A percentile compares a stretch with the other conserved stretches of the same genome.
phyloP scores from a whole-genome alignment of 352 stramenopile species.

The Phytophthora crassamura region DNA sequence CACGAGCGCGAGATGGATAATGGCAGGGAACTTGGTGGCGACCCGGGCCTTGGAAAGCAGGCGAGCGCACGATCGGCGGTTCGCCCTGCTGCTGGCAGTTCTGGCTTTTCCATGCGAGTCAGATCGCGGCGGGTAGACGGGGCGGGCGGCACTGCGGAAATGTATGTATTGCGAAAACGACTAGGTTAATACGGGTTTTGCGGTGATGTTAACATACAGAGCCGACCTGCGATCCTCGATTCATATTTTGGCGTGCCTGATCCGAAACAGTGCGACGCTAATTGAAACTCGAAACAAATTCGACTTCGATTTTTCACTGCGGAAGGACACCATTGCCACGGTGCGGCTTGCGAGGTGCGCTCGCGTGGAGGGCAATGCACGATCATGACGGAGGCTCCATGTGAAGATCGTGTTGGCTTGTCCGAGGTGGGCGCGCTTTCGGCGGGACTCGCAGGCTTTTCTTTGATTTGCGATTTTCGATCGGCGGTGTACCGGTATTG shows the following conservation, averaged over 20 bases:
- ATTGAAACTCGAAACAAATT: no score
- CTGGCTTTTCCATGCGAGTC: slow-evolving; percentile 24
- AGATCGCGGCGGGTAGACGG: slow-evolving; percentile 1
- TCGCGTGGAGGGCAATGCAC: no score
- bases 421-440: neutral
- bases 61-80: slow-evolving; percentile 17
- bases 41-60: slow-evolving; percentile 19
- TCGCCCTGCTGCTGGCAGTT: no score
- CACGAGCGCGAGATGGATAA: slow-evolving; percentile 21
- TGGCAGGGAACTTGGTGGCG: slow-evolving; percentile 16
- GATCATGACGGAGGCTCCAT: no score
- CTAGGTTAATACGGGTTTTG: neutral
- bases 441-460: slow-evolving; percentile 7
- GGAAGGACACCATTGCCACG: no score
- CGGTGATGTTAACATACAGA: no score
- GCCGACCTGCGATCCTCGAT: no score
- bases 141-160: slow-evolving; percentile 9
- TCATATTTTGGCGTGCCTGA: no score
- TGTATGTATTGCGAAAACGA: neutral
- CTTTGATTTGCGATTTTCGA: slow-evolving; percentile 27
- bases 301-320: no score
- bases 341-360: no score
- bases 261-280: no score
- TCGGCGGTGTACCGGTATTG: slow-evolving; percentile 28
- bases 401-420: neutral